Percentiles rank a stretch among this genome's conserved stretches.
phyloP scores from a whole-genome alignment of 192 early-diverging fungal species.

The Podila minutissima region DNA sequence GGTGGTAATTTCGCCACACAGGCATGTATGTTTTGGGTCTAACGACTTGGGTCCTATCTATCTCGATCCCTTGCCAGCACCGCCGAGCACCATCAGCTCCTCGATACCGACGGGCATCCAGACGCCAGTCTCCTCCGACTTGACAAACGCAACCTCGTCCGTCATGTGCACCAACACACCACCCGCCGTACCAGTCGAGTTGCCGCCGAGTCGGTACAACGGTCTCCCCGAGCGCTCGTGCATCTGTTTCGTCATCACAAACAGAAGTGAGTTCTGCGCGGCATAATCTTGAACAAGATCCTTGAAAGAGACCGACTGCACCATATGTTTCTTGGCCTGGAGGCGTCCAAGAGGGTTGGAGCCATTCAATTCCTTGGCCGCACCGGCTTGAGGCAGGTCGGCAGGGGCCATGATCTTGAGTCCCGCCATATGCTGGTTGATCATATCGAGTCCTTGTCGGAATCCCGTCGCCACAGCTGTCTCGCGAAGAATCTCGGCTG shows the following conservation, averaged over 20 bases:
- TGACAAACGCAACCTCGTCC: constrained; percentile 70
- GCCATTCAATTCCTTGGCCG: constrained; percentile 5
- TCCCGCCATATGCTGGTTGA: constrained; percentile 61
- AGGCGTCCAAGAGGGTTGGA: constrained; percentile 33
- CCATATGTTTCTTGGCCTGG: constrained; percentile 40
- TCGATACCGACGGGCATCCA: constrained; percentile 69
- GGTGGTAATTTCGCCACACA: no score
- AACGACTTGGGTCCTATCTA: not conserved
- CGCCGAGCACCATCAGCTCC: constrained; percentile 56
- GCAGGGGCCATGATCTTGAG: constrained; percentile 32
- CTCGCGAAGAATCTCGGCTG: constrained; percentile 51
- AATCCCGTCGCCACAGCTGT: constrained; percentile 65
- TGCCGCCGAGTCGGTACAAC: constrained; percentile 64
- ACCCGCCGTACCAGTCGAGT: constrained; percentile 48
- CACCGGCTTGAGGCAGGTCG: constrained; percentile 24
- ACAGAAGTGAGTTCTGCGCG: constrained; percentile 59
- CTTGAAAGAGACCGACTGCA: constrained; percentile 56
- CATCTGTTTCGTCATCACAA: constrained; percentile 60
- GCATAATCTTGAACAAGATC: constrained; percentile 69
- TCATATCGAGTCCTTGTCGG: constrained; percentile 76
- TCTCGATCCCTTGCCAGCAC: constrained; percentile 17
- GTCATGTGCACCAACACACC: constrained; percentile 69
- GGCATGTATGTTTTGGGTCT: not conserved
- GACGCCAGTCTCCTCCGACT: constrained; percentile 50
- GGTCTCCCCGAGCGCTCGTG: constrained; percentile 65